These are phyloP conservation scores for Quercus ilex DNA, from an alignment of 306 rosid genomes.

Conservation along the genomic window DNA sequence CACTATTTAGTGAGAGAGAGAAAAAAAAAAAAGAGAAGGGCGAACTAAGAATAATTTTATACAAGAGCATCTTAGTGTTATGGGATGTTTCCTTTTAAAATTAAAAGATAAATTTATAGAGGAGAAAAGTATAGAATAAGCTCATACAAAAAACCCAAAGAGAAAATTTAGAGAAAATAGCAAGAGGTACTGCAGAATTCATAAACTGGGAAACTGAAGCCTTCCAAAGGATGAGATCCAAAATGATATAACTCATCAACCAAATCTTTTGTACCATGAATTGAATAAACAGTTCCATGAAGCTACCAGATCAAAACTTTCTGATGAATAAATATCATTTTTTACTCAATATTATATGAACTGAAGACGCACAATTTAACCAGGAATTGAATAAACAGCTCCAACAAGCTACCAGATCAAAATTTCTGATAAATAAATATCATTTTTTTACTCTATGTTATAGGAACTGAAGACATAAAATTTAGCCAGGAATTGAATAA, in stretches of 20 bases:
- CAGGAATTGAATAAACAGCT: not conserved
- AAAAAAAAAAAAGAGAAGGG: too few species aligned
- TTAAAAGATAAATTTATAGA: too few species aligned
- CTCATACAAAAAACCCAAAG: not conserved
- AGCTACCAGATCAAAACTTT: not conserved
- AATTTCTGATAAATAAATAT: not conserved
- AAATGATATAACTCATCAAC: not conserved
- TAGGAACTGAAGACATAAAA: not conserved
- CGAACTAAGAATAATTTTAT: too few species aligned
- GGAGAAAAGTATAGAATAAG: not conserved
- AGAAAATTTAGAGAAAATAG: not conserved
- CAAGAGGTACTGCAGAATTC: not conserved
- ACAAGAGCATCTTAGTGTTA: too few species aligned
- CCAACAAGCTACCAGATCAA: not conserved
- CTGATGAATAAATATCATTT: not conserved
- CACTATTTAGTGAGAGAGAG: not conserved
- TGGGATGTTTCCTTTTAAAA: too few species aligned
- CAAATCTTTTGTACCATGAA: not conserved
- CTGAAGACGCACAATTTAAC: not conserved
- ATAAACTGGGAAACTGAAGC: not conserved
- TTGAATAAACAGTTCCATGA: not conserved
- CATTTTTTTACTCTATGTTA: not conserved
- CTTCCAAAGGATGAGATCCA: not conserved
- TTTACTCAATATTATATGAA: not conserved
- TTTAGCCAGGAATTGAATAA: not conserved